phyloP scores from a whole-genome alignment of 768 basidiomycete genomes.

The Ramaria sp. region DNA sequence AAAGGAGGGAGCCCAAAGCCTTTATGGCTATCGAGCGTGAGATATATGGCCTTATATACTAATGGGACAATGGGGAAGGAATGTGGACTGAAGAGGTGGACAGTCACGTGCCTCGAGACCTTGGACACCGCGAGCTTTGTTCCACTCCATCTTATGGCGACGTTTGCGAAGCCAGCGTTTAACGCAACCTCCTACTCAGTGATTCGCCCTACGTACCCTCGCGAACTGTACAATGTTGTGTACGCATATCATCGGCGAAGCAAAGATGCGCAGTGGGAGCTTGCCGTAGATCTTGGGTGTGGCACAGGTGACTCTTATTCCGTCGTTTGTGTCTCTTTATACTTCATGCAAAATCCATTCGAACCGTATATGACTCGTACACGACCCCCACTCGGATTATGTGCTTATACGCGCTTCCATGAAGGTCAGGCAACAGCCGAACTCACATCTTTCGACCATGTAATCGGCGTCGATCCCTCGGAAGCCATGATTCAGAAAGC shows the following conservation, averaged over 20 bases:
- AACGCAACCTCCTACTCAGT: constrained; percentile 58
- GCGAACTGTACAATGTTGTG: constrained; percentile 49
- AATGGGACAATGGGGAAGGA: too few relatives aligned
- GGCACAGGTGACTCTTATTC: constrained; percentile 57
- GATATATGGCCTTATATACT: too few relatives aligned
- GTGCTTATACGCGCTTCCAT: background rate
- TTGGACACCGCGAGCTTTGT: too few relatives aligned
- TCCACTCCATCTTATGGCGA: too few relatives aligned
- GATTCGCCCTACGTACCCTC: constrained; percentile 65
- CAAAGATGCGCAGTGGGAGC: constrained; percentile 33
- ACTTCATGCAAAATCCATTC: background rate
- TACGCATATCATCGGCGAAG: constrained; percentile 42
- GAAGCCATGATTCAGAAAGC: constrained; percentile 57
- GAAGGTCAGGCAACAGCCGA: constrained; percentile 62
- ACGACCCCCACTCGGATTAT: background rate
- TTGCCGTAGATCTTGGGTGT: constrained; percentile 70
- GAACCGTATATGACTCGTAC: background rate
- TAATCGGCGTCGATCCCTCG: constrained; percentile 71
- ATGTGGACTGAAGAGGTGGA: too few relatives aligned
- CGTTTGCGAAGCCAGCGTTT: constrained; percentile 63
- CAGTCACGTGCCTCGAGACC: too few relatives aligned
- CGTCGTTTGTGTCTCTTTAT: too few relatives aligned
- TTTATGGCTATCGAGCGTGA: too few relatives aligned
- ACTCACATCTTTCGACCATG: constrained; percentile 43
- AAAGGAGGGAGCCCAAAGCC: too few relatives aligned